phyloP scores from a whole-genome alignment of 495 filamentous ascomycete genomes.

The Astrothelium macrocarpum region DNA sequence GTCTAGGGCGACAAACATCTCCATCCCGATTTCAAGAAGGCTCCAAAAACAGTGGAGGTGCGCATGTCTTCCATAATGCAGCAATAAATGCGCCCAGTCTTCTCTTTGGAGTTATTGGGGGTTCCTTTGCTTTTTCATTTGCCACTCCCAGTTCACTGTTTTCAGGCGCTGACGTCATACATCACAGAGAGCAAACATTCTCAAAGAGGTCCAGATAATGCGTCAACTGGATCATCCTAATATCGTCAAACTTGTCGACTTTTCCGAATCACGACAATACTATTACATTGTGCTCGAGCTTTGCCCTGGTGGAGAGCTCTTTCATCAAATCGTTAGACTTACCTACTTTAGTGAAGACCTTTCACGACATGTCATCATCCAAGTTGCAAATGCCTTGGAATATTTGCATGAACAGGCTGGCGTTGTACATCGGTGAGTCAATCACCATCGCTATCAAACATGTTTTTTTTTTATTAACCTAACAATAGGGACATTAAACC shows the following conservation, averaged over 20 bases:
- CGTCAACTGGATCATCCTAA: constrained; percentile 91
- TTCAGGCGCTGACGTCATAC: constrained; percentile 29
- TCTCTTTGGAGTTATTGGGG: constrained; percentile 28
- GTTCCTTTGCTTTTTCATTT: constrained; percentile 23
- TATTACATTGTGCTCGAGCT: constrained; percentile 97
- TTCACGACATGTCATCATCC: constrained; percentile 83
- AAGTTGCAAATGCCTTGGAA: constrained; percentile 86
- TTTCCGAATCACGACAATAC: constrained; percentile 86
- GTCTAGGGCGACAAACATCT: constrained; percentile 65
- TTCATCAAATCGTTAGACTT: constrained; percentile 96
- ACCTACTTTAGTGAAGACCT: constrained; percentile 98
- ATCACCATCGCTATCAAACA: neutral
- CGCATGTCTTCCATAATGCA: constrained; percentile 44
- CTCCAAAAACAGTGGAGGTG: constrained; percentile 95
- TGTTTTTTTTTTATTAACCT: constrained; percentile 25
- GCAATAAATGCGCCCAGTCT: constrained; percentile 14
- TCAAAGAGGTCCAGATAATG: constrained; percentile 99
- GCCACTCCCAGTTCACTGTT: constrained; percentile 11
- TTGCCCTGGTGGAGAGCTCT: constrained; percentile 89
- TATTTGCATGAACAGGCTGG: constrained; percentile 92
- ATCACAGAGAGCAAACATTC: constrained; percentile 80
- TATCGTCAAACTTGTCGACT: constrained; percentile 84
- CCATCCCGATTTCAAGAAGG: constrained; percentile 91
- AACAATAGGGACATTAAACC: constrained; percentile 86
- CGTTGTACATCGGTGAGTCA: constrained; percentile 85